Evolutionary conservation across 2,329 filamentous ascomycete genomes (phyloP), one percentile per base, ranked within the genome.

Genomic region (Elsinoe arachidis): DNA sequence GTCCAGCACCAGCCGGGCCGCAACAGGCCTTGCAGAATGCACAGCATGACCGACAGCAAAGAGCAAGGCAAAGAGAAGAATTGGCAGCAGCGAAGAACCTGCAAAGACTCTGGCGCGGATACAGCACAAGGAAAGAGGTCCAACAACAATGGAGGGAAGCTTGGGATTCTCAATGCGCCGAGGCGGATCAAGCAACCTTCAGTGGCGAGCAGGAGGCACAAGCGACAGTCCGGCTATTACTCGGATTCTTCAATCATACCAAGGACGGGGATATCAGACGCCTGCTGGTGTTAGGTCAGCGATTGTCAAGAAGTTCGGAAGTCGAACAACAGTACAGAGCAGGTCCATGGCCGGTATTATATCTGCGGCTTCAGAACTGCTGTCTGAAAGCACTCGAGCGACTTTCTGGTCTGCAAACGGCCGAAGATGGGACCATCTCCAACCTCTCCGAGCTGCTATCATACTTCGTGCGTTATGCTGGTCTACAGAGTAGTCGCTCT

Each of bases 101-200:
- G 62, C 93, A 97, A 70, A 81, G 82, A 63, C 76, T 80, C 71
- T 97, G 91, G 91, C 82, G 92, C 69, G 90, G 90, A 12, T 81
- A 95, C 70, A 78, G 71, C 58, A 77, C 75, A 59, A 82, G 91
- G 64, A 78, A 75, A 59, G 68, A 71, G 53, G 74, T 88, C 61
- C 82, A 82, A 61, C 72, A 78, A 47, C 66, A 67, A 56, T 83
- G 81, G 73, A 79, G 87, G 61, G 68, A 70, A 53, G 71, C 79
- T 39, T 88, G 89, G 73, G 87, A 91, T 7, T 67, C 80, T 64
- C 60, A 71, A 17, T 23, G 62, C 2, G 26, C 58, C 3, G 38
- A 71, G 58, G 65, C 74, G 15, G 67, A 69, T 5, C 43, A 59
- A 34, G 61, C 59, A 7, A 63, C 68, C 17, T 77, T 76, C 60